Evolutionary conservation across 176 grass and related monocot genomes (phyloP), one percentile per base, ranked within the genome.

Genomic region (Hordeum vulgare): DNA sequence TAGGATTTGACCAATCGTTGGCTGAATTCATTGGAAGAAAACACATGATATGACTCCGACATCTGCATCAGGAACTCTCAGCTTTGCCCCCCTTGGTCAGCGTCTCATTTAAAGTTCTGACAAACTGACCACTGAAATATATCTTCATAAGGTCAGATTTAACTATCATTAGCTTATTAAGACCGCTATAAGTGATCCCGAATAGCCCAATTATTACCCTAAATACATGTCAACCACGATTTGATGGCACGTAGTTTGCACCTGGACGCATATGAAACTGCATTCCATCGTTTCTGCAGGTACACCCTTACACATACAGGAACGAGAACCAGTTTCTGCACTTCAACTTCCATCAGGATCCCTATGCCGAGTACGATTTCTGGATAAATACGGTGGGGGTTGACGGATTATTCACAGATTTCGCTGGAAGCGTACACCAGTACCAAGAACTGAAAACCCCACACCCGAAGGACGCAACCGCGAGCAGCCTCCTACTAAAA

Each of bases 351-450:
- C 89, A 92, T 80, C 89, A 94, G 66, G 96, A 99, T 74, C 96
- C 96, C 20, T 96, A 92, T 57, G 60, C 20, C 7, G 93, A 99
- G 67, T 99, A 90, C 33, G 77, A 85, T 66, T 99, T 94, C 80
- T 99, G 93, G 96, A 83, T 99, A 88, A 89, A 88, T 27, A 89
- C 26, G 10, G 84, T 92, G 37, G 85, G 96, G n/a, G 80, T 99
- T 57, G 93, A 99, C 83, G 93, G 96, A 7, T 68, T 99, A 61
- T 99, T 99, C 81, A 99, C 96, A 13, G 96, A 99, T 88, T 99
- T 99, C 65, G 88, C 91, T 24, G 93, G 93, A 45, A 90, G 83
- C 37, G 83, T 99, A 37, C 91, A 92, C 72, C 40, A 59, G 63
- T 96, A 94, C 76, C 93, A 96, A 49, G 85, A 94, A 83, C 82